Conservation (phyloP, 163 green algal species). For the Scenedesmus sp. region DNA sequence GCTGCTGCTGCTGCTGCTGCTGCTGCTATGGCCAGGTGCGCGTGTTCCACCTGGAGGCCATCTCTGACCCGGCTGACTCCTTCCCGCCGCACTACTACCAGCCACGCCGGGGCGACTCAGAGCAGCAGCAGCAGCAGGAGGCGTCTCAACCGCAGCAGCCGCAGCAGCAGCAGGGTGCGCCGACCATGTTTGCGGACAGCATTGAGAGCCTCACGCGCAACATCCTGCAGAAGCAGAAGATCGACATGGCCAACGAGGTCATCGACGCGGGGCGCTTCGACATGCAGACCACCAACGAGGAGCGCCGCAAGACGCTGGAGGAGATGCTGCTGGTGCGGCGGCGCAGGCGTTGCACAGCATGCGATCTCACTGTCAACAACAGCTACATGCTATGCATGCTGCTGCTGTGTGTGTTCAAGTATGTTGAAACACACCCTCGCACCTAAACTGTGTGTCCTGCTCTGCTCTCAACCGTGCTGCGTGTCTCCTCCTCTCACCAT, state of each 20-base stretch:
- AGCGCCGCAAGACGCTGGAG: slow-evolving; percentile 94
- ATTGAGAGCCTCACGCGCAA: slow-evolving; percentile 97
- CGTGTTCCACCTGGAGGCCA: slow-evolving; percentile 93
- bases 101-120: slow-evolving; percentile 12
- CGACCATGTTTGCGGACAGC: slow-evolving; percentile 81
- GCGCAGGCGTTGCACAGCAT: neutral
- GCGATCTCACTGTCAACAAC: no score
- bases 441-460: no score
- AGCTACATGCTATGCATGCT: no score
- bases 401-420: no score
- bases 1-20: neutral
- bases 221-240: slow-evolving; percentile 98
- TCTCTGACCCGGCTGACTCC: slow-evolving; percentile 75
- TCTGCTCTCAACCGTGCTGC: neutral
- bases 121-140: neutral
- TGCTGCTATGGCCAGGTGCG: slow-evolving; percentile 60
- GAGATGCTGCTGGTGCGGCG: slow-evolving; percentile 84
- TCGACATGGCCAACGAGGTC: slow-evolving; percentile 99
- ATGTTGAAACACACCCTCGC: no score
- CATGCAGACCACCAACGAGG: slow-evolving; percentile 93
- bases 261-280: slow-evolving; percentile 97
- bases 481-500: neutral
- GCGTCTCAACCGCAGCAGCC: neutral
- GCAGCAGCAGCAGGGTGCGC: slow-evolving; percentile 15
- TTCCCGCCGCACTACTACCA: slow-evolving; percentile 19